Conservation (phyloP, 345 rosid genomes). For the Camelina hispida region DNA sequence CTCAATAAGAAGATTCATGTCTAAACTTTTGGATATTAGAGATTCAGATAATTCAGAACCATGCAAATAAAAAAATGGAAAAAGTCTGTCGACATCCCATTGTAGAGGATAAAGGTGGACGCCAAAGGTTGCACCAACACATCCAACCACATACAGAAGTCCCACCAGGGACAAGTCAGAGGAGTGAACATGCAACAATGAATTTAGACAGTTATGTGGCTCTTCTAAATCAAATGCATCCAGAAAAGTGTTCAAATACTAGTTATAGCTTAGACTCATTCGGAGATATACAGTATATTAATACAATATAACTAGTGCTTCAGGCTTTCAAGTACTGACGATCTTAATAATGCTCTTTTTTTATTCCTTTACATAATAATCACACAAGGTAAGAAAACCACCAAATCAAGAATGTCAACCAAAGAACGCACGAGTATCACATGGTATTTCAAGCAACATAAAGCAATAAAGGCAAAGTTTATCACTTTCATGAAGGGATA, state of each 20-base stretch:
- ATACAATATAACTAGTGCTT: not conserved
- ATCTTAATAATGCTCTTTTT: not conserved
- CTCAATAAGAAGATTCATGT: constrained; percentile 11
- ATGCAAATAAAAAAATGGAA: not conserved
- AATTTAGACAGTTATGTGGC: constrained; percentile 28
- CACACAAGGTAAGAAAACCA: constrained; percentile 23
- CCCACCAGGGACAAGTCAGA: constrained; percentile 20
- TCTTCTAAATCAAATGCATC: constrained; percentile 27
- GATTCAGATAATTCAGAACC: not conserved
- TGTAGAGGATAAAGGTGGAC: constrained; percentile 14
- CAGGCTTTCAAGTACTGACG: not conserved
- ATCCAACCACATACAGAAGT: constrained; percentile 1
- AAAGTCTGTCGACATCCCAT: constrained; percentile 14
- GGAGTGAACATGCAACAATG: constrained; percentile 11
- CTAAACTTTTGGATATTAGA: not conserved
- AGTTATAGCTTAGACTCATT: constrained; percentile 11
- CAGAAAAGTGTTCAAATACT: constrained; percentile 4
- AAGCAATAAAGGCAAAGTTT: constrained; percentile 37
- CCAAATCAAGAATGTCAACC: constrained; percentile 33
- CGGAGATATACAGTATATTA: constrained; percentile 4
- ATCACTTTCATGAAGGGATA: constrained; percentile 36
- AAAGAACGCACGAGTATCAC: constrained; percentile 37
- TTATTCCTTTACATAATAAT: constrained; percentile 1
- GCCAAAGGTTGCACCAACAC: not conserved
- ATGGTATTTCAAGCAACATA: constrained; percentile 33